phyloP scores from a whole-genome alignment of 2,329 filamentous ascomycete genomes.

The Talaromyces verruculosus region DNA sequence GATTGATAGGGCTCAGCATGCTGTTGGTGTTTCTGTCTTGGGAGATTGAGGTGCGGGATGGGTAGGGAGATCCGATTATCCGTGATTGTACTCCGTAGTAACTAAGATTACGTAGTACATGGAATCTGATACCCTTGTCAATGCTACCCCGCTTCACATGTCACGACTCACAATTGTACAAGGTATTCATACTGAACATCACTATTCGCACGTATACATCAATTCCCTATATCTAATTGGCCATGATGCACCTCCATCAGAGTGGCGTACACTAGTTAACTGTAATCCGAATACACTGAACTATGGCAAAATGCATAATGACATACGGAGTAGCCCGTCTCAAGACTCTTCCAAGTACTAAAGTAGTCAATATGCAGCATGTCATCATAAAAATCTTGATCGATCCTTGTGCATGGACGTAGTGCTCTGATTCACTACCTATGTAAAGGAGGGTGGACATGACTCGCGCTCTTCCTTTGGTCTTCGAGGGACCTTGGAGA shows the following conservation, averaged over 20 bases:
- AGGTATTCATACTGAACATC: not conserved
- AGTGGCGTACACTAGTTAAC: not conserved
- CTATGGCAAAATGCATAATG: not conserved
- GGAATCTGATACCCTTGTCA: not conserved
- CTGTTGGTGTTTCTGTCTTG: not conserved
- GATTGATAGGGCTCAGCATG: conserved; percentile 47
- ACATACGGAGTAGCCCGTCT: not conserved
- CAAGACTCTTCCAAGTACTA: not conserved
- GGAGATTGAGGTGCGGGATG: not conserved
- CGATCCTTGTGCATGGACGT: not conserved
- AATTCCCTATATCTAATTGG: conserved; percentile 38
- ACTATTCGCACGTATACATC: conserved; percentile 28
- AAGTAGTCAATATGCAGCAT: not conserved
- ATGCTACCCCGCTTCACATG: conserved; percentile 6
- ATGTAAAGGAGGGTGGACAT: not conserved
- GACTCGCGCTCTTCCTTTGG: not conserved
- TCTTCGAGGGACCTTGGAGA: not conserved
- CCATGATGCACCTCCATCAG: not conserved
- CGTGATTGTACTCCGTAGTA: not conserved
- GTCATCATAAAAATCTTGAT: not conserved
- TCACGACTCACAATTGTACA: not conserved
- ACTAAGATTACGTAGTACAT: not conserved
- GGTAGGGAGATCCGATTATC: not conserved
- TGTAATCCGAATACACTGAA: not conserved
- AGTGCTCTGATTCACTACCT: not conserved